These are phyloP conservation scores for Triticum monococcum DNA, from an alignment of 176 grass and related monocot species.

Conservation along the genomic window DNA sequence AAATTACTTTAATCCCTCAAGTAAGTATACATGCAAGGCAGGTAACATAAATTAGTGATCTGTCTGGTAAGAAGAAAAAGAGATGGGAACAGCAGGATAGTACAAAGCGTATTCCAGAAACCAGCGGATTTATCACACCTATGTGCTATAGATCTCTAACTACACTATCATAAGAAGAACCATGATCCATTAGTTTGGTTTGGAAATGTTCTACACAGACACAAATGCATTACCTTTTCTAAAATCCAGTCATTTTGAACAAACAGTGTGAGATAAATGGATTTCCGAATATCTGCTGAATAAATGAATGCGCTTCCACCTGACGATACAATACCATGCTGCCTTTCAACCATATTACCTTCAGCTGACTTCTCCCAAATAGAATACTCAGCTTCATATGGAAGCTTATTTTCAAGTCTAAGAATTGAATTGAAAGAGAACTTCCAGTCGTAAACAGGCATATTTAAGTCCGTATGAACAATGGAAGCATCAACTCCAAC, in stretches of 20 bases:
- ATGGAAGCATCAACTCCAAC: constrained; percentile 82
- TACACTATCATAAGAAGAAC: background rate
- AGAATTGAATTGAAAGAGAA: constrained; percentile 91
- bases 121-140: background rate
- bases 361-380: constrained; percentile 84
- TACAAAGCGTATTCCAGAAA: background rate
- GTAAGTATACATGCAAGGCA: background rate
- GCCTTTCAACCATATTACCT: constrained; percentile 87
- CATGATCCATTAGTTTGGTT: background rate
- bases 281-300: constrained; percentile 88
- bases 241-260: constrained; percentile 88
- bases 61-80: background rate
- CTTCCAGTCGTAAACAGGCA: constrained; percentile 87
- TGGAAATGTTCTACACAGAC: background rate
- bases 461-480: constrained; percentile 90
- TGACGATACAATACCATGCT: constrained; percentile 66
- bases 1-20: background rate
- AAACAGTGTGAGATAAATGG: constrained; percentile 86
- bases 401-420: constrained; percentile 96
- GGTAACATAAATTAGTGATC: background rate
- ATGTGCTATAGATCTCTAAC: background rate
- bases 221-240: constrained; percentile 75
- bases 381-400: constrained; percentile 86
- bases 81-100: background rate
- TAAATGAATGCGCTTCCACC: constrained; percentile 83